phyloP scores from a whole-genome alignment of 2,329 filamentous ascomycete species.

The Talaromyces sp. region DNA sequence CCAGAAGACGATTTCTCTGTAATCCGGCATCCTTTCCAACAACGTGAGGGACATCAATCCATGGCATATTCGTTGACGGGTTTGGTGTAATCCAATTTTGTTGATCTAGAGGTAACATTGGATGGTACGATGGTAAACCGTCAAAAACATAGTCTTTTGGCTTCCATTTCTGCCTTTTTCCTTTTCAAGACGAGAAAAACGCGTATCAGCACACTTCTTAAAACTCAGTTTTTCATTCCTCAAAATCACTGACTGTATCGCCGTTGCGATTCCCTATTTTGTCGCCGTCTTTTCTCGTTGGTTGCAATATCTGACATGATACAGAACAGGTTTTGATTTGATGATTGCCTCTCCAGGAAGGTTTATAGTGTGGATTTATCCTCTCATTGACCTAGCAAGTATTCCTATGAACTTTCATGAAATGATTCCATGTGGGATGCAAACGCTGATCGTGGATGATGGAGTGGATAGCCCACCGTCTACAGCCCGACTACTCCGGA shows the following conservation, averaged over 20 bases:
- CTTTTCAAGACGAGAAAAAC: background rate
- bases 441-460: background rate
- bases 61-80: background rate
- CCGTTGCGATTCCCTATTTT: background rate
- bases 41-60: background rate
- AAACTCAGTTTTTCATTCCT: background rate
- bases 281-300: background rate
- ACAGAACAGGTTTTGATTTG: too few species aligned
- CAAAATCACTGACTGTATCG: background rate
- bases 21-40: background rate
- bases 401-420: too few species aligned
- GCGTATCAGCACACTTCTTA: background rate
- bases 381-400: too few species aligned
- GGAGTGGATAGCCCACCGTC: background rate
- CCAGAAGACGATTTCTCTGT: background rate
- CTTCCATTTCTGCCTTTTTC: background rate
- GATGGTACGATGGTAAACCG: background rate
- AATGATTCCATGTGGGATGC: background rate
- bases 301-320: background rate
- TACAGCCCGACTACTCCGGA: background rate
- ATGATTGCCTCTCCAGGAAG: too few species aligned
- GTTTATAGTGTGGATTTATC: too few species aligned
- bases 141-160: background rate
- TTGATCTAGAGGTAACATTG: background rate
- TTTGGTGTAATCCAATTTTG: background rate